Evolutionary conservation across 371 early-diverging fungal species (phyloP).

Genomic region (Dipsacomyces acuminosporus): DNA sequence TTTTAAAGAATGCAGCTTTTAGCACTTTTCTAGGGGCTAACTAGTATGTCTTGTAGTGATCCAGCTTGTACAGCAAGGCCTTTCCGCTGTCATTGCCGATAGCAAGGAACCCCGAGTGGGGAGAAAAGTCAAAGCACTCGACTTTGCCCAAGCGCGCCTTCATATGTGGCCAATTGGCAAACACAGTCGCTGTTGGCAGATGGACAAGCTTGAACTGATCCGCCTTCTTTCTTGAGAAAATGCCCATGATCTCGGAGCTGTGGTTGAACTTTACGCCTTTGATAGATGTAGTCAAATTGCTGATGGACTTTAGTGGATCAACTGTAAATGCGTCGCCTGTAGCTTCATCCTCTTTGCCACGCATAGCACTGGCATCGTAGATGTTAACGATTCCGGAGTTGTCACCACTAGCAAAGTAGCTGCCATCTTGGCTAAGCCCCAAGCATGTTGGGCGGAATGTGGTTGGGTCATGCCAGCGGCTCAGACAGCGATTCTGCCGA

Average conservation of each 20-base stretch:
- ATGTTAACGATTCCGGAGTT: constrained; percentile 82
- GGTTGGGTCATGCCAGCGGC: constrained; percentile 79
- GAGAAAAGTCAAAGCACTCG: constrained; percentile 72
- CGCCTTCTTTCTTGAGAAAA: constrained; percentile 63
- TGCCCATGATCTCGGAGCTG: constrained; percentile 74
- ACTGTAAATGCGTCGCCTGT: constrained; percentile 48
- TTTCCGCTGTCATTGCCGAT: constrained; percentile 85
- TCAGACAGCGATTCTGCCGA: constrained; percentile 57
- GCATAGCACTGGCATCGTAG: constrained; percentile 56
- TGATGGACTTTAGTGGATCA: constrained; percentile 68
- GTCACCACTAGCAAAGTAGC: constrained; percentile 81
- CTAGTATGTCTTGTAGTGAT: constrained; percentile 54
- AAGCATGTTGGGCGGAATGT: constrained; percentile 67
- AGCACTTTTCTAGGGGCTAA: too few species aligned
- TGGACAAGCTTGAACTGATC: constrained; percentile 79
- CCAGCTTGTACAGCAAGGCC: constrained; percentile 75
- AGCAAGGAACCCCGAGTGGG: constrained; percentile 81
- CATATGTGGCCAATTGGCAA: constrained; percentile 86
- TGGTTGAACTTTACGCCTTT: constrained; percentile 70
- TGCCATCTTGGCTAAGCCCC: constrained; percentile 65
- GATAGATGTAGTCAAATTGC: constrained; percentile 80
- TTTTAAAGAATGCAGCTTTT: constrained; percentile 1
- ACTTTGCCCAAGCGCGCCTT: constrained; percentile 77
- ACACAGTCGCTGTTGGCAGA: constrained; percentile 70
- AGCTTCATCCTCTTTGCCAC: constrained; percentile 20